phyloP scores from a whole-genome alignment of 805 yeast genomes.

The Ogataea saltuana region DNA sequence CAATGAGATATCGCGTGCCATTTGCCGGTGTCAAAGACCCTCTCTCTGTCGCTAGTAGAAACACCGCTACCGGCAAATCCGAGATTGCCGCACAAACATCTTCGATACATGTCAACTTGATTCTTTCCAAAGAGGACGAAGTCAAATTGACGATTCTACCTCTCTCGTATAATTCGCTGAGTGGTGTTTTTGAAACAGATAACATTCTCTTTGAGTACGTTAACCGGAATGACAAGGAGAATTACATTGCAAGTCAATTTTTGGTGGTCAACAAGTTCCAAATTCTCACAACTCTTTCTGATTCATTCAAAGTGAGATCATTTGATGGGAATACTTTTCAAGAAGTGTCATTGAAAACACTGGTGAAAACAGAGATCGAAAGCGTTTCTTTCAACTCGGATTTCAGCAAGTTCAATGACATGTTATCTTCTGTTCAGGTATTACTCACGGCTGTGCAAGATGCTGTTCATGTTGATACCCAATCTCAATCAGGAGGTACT shows the following conservation, averaged over 20 bases:
- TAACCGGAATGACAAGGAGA: slow-evolving; percentile 1
- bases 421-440: slow-evolving; percentile 9
- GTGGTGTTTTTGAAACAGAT: slow-evolving; percentile 37
- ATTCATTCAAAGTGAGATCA: slow-evolving; percentile 19
- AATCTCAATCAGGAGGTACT: background rate
- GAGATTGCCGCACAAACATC: slow-evolving; percentile 44
- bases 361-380: slow-evolving; percentile 18
- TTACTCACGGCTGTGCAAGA: slow-evolving; percentile 8
- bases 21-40: background rate
- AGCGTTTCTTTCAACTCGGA: slow-evolving; percentile 33
- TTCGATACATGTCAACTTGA: slow-evolving; percentile 32
- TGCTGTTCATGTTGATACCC: background rate
- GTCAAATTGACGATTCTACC: slow-evolving; percentile 43
- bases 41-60: too few relatives aligned
- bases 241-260: slow-evolving; percentile 21
- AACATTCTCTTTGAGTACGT: slow-evolving; percentile 32
- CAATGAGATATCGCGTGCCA: slow-evolving; percentile 4
- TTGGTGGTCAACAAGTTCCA: slow-evolving; percentile 27
- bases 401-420: slow-evolving; percentile 31
- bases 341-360: slow-evolving; percentile 26
- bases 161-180: slow-evolving; percentile 41
- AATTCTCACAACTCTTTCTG: background rate
- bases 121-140: slow-evolving; percentile 19
- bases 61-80: slow-evolving; percentile 1
- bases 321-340: slow-evolving; percentile 33